phyloP scores from a whole-genome alignment of 2,329 filamentous ascomycete genomes.

The Hypomyces rosellus region DNA sequence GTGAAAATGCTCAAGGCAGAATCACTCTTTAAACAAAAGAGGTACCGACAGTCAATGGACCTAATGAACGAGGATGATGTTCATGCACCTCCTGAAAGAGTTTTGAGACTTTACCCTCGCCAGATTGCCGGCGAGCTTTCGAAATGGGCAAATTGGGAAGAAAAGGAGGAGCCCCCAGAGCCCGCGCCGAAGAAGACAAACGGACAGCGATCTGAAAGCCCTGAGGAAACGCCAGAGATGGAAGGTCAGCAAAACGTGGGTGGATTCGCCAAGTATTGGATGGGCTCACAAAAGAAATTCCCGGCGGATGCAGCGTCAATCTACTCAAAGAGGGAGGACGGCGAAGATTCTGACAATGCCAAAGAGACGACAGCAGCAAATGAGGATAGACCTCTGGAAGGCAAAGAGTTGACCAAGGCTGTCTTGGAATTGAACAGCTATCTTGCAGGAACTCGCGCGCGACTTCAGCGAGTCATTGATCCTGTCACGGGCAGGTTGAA shows the following conservation, averaged over 20 bases:
- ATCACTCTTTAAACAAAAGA: conserved; percentile 71
- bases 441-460: conserved; percentile 73
- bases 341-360: conserved; percentile 50
- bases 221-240: conserved; percentile 21
- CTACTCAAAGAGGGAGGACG: conserved; percentile 50
- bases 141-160: conserved; percentile 37
- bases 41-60: conserved; percentile 80
- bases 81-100: conserved; percentile 79
- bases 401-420: conserved; percentile 76
- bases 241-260: conserved; percentile 34
- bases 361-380: conserved; percentile 32
- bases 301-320: conserved; percentile 54
- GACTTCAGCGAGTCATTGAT: conserved; percentile 56
- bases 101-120: conserved; percentile 77
- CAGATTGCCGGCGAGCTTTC: conserved; percentile 79
- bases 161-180: conserved; percentile 37
- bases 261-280: conserved; percentile 50
- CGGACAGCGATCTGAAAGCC: conserved; percentile 21
- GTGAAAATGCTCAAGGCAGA: conserved; percentile 92
- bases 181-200: conserved; percentile 24
- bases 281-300: conserved; percentile 39
- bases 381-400: conserved; percentile 56
- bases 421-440: conserved; percentile 81
- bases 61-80: conserved; percentile 80
- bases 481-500: conserved; percentile 57